Base-by-base conservation (phyloP, 2,329 filamentous ascomycete species). In the Scytalidium sp. region DNA sequence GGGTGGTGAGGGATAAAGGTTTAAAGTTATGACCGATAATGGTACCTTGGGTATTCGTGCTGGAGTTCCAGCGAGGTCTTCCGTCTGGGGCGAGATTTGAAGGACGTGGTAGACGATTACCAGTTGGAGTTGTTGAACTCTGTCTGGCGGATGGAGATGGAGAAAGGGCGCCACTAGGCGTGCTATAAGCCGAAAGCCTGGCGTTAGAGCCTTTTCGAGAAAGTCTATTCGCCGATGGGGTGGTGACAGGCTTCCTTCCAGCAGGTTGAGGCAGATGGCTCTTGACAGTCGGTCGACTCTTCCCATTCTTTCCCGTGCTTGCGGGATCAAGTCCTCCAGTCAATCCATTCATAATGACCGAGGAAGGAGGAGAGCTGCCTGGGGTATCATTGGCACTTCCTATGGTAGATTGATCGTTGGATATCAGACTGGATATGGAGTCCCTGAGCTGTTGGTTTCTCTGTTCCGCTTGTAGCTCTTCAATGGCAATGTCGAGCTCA, bases 351-450 rank as follows among this genome's bases (percentile, higher is more conserved):
- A 81, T 65, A 44, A 86, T 68, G 19, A 87, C 73, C 19, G 84
- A 87, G 15, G 83, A 87, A 21, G 84, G 82, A 21, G 85, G 85
- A 3, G 85, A 88, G 58, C 73, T 81, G 46, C 73, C 73, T 2
- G 79, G 79, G 1, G 79, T 81, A 45, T 63, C 64, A 43, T 61
- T 61, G 15, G 60, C 67, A 54, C 72, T 78, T 49, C 71, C 71
- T 32, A 71, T 63, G 47, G 74, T 76, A 19, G 75, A 70, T 13
- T 80, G 76, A 47, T 68, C 65, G 47, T 69, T 66, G 11, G 62
- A 64, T 11, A 96, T 75, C 68, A 97, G 90, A 59, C 89, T 97
- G 0, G 92, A 97, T 50, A 97, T 87, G 0, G 93, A 97, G 67
- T 97, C 93, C 43, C 93, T 83, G 44, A 97, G 76, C 59, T 93